These are phyloP conservation scores for Clonostachys rhizophaga DNA, from an alignment of 2,329 filamentous ascomycete species.

Conservation along the genomic window DNA sequence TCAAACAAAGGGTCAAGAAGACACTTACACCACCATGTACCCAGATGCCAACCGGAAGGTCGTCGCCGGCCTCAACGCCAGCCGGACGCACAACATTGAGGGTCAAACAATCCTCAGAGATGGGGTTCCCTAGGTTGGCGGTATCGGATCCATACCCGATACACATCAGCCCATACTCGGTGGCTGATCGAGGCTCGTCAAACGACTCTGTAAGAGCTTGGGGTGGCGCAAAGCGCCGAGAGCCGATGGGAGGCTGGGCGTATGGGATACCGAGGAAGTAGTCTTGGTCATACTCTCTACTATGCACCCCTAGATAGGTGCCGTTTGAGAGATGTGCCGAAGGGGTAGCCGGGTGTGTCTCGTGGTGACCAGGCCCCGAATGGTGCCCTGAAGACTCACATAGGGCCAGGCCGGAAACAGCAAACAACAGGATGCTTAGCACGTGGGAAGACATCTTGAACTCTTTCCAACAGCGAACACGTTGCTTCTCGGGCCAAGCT, in stretches of 20 bases:
- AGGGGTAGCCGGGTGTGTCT: neutral
- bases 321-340: constrained; percentile 8
- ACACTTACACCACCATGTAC: constrained; percentile 42
- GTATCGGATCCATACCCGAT: constrained; percentile 33
- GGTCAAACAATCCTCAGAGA: constrained; percentile 44
- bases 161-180: constrained; percentile 35
- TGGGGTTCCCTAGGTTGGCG: constrained; percentile 17
- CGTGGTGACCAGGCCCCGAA: neutral
- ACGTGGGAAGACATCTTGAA: neutral
- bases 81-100: constrained; percentile 35
- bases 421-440: neutral
- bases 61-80: constrained; percentile 22
- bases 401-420: neutral
- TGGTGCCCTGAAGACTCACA: neutral
- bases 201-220: constrained; percentile 31
- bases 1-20: constrained; percentile 8
- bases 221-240: constrained; percentile 28
- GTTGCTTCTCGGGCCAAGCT: too few species aligned
- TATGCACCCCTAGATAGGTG: constrained; percentile 19
- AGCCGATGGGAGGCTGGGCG: constrained; percentile 27
- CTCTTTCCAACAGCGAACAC: too few species aligned
- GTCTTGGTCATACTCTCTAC: constrained; percentile 27
- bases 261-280: constrained; percentile 33
- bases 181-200: constrained; percentile 27
- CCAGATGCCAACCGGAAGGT: constrained; percentile 55